These are phyloP conservation scores for Aspergillus terreus DNA, from an alignment of 2,329 filamentous ascomycete species.

Conservation along the genomic window DNA sequence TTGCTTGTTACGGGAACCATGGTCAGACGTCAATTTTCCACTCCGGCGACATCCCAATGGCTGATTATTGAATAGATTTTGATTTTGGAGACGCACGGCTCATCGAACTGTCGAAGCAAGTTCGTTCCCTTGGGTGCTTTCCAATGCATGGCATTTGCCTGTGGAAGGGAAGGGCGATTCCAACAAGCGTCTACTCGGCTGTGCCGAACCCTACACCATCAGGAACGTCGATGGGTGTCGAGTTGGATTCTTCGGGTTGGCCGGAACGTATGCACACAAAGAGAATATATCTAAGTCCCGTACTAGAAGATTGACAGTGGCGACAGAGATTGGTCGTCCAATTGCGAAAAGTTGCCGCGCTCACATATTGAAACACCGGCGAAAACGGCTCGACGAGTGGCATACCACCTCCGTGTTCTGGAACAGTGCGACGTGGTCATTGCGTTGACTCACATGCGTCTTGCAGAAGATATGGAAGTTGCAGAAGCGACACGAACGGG, in stretches of 20 bases:
- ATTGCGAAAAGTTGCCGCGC: slow-evolving; percentile 13
- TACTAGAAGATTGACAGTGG: not conserved
- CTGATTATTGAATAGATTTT: slow-evolving; percentile 4
- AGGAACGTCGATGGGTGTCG: slow-evolving; percentile 5
- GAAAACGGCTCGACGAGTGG: slow-evolving; percentile 1
- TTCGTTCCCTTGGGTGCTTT: slow-evolving; percentile 12
- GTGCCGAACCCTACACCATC: slow-evolving; percentile 9
- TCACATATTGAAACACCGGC: slow-evolving; percentile 3
- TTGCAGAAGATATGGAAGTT: slow-evolving; percentile 12
- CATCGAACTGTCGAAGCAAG: slow-evolving; percentile 7
- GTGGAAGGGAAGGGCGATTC: not conserved
- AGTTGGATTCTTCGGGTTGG: slow-evolving; percentile 15
- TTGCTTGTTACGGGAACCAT: slow-evolving; percentile 17
- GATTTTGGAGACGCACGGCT: slow-evolving; percentile 14
- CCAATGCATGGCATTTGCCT: slow-evolving; percentile 4
- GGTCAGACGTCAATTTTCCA: slow-evolving; percentile 2
- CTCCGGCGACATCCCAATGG: not conserved
- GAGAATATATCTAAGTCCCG: not conserved
- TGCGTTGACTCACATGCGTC: slow-evolving; percentile 22
- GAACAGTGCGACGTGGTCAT: slow-evolving; percentile 22
- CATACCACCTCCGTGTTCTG: slow-evolving; percentile 2
- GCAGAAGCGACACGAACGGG: slow-evolving; percentile 12
- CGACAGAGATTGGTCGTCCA: slow-evolving; percentile 17
- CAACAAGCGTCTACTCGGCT: slow-evolving; percentile 1
- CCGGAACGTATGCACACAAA: slow-evolving; percentile 11